These are phyloP conservation scores for Hemileccinum rubropunctum DNA, from an alignment of 768 basidiomycete genomes.

Conservation along the genomic window DNA sequence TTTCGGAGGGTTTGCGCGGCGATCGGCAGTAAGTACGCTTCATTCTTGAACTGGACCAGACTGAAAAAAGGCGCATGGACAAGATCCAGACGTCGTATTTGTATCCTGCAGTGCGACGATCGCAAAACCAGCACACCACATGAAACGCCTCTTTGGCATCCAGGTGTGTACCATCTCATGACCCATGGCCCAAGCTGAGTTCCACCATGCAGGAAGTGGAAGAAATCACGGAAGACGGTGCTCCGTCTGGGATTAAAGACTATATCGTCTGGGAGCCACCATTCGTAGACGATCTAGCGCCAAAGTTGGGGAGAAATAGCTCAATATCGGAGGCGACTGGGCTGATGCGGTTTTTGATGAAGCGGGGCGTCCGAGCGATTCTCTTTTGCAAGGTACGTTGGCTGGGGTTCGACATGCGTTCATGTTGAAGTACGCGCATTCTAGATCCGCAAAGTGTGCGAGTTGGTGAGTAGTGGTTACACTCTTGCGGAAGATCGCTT, in stretches of 20 bases:
- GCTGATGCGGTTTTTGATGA: slow-evolving; percentile 81
- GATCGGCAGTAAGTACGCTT: slow-evolving; percentile 60
- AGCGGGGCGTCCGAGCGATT: slow-evolving; percentile 74
- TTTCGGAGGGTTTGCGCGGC: slow-evolving; percentile 73
- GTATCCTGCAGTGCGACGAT: slow-evolving; percentile 91
- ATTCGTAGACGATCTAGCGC: slow-evolving; percentile 51
- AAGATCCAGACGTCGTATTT: slow-evolving; percentile 56
- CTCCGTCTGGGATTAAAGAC: slow-evolving; percentile 78
- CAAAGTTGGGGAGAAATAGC: slow-evolving; percentile 51
- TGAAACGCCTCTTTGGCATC: slow-evolving; percentile 74
- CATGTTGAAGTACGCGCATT: background rate
- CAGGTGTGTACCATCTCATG: slow-evolving; percentile 27
- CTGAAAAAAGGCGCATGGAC: background rate
- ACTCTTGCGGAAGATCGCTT: background rate
- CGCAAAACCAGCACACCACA: slow-evolving; percentile 69
- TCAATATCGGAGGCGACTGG: slow-evolving; percentile 66
- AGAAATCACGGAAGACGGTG: slow-evolving; percentile 75
- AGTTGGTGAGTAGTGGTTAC: slow-evolving; percentile 53
- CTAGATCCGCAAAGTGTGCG: slow-evolving; percentile 78
- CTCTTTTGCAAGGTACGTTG: slow-evolving; percentile 78
- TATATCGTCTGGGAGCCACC: slow-evolving; percentile 78
- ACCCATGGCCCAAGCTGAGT: background rate
- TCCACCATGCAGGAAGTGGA: slow-evolving; percentile 46
- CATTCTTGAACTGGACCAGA: background rate
- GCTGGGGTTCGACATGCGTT: background rate